Base-by-base conservation (phyloP, 192 early-diverging fungal species). In the Linnemannia exigua region DNA sequence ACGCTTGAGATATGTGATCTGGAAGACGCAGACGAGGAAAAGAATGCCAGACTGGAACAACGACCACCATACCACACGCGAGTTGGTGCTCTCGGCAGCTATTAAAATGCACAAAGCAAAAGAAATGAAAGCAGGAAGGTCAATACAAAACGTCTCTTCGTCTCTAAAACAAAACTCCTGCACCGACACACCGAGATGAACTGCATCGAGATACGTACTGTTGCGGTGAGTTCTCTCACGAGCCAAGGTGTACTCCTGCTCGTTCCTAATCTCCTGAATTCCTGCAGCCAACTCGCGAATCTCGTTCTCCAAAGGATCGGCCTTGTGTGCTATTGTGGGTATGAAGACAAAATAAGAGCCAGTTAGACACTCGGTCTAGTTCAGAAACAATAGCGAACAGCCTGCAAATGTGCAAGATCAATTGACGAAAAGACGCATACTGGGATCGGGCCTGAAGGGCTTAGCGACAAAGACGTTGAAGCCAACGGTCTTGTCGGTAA, bases 51-150 rank as follows among this genome's bases (percentile, higher is more conserved):
- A 81, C 84, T 96, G 93, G 58, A 93, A 88, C 35, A 95, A 70
- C 66, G 95, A 94, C 94, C 94, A 95, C 92, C 93, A 95, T 73
- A 93, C 90, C 15, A 97, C 95, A 76, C 96, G 93, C 61, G 93
- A 80, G 88, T 96, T 94, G 28, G 95, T 97, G 83, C 92, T 93
- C 72, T 95, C 94, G 67, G 95, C 94, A 75, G 95, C 94, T 96
- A 88, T 52, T 58, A n/a, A 48, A 47, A 11, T 4, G 20, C 0
- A 51, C 19, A 52, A 74, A 25, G 25, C 22, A 17, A 66, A 6
- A 41, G 1, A 61, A 46, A 6, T 25, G 1, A 61, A 46, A 41
- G 37, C 3, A n/a, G 17, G 14, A 71, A 25, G 58, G 33, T 73
- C 25, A 63, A 22, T 74, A 16, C 17, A 74, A 41, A 14, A 63